phyloP scores from a whole-genome alignment of 352 stramenopile genomes.

The Phytophthora aleatoria region DNA sequence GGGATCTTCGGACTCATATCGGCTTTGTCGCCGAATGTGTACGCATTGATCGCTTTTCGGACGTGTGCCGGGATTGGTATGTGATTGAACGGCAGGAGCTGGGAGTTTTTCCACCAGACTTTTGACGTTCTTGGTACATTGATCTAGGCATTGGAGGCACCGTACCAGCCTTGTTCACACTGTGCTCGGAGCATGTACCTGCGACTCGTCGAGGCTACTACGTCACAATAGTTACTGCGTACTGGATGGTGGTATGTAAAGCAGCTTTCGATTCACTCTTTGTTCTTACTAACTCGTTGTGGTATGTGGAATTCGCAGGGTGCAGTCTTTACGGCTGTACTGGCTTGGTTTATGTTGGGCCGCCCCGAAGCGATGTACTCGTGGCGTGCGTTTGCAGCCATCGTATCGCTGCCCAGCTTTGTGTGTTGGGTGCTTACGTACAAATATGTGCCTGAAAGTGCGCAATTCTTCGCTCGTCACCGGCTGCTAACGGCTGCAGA shows the following conservation, averaged over 20 bases:
- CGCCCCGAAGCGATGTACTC: slow-evolving; percentile 44
- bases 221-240: slow-evolving; percentile 87
- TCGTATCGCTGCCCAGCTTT: slow-evolving; percentile 72
- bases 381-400: slow-evolving; percentile 80
- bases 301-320: slow-evolving; percentile 39
- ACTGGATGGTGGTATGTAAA: slow-evolving; percentile 88
- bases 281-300: not conserved
- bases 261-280: not conserved
- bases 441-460: slow-evolving; percentile 80
- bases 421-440: slow-evolving; percentile 73
- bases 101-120: slow-evolving; percentile 18
- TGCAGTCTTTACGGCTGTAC: slow-evolving; percentile 79
- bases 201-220: slow-evolving; percentile 72
- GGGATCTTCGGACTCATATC: slow-evolving; percentile 78
- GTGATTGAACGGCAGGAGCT: slow-evolving; percentile 4
- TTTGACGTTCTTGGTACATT: not conserved
- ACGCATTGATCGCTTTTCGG: slow-evolving; percentile 65
- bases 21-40: slow-evolving; percentile 64
- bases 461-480: slow-evolving; percentile 66
- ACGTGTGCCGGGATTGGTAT: slow-evolving; percentile 67
- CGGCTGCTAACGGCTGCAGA: slow-evolving; percentile 58
- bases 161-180: slow-evolving; percentile 85
- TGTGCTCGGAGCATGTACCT: slow-evolving; percentile 90
- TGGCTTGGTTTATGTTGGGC: slow-evolving; percentile 85
- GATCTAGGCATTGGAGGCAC: slow-evolving; percentile 85